Conservation (phyloP, 768 basidiomycete genomes). For the Lentinula raphanica region DNA sequence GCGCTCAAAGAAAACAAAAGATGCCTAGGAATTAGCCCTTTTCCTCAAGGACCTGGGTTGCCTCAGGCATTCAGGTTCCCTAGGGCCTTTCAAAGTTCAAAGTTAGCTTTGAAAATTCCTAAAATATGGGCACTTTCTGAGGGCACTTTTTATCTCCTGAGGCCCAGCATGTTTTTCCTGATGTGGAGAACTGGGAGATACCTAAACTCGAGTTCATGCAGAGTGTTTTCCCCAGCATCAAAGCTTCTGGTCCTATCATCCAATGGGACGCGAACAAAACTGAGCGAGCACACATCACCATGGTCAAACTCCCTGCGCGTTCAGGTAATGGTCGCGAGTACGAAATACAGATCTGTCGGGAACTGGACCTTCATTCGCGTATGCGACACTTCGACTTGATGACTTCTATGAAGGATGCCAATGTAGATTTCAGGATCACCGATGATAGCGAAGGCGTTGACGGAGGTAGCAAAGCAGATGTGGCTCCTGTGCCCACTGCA, state of each 20-base stretch:
- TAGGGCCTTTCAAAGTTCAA: no score
- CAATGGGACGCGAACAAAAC: slow-evolving; percentile 32
- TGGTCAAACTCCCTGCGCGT: slow-evolving; percentile 26
- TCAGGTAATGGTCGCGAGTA: background rate
- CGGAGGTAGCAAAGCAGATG: background rate
- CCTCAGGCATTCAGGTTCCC: no score
- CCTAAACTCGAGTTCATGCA: slow-evolving; percentile 38
- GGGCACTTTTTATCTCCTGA: no score
- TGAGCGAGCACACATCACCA: slow-evolving; percentile 18
- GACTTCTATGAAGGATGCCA: background rate
- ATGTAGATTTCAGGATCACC: background rate
- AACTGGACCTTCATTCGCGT: background rate
- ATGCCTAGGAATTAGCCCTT: no score
- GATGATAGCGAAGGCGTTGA: background rate
- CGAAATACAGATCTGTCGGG: background rate
- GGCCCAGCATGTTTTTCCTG: no score
- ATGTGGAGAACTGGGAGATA: slow-evolving; percentile 28
- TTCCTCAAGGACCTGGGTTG: no score
- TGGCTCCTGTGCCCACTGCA: no score
- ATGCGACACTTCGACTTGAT: background rate
- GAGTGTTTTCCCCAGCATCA: slow-evolving; percentile 23
- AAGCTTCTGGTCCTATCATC: slow-evolving; percentile 22
- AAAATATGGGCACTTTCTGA: no score
- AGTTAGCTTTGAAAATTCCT: no score
- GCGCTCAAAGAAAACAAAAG: no score